These are phyloP conservation scores for Theileria orientalis DNA, from an alignment of 169 alveolate species.

Conservation along the genomic window DNA sequence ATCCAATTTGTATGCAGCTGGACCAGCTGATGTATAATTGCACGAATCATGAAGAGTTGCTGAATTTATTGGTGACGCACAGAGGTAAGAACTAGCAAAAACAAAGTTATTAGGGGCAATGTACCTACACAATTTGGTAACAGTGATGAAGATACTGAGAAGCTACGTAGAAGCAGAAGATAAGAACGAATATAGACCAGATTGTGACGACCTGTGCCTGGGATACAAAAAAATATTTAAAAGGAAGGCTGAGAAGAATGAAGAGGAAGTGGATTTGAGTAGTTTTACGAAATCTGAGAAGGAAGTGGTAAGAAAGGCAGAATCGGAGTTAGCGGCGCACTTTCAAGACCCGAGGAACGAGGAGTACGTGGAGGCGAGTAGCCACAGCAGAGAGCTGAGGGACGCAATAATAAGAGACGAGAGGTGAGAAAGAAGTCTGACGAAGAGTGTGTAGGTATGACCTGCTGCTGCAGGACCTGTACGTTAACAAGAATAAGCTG, in stretches of 20 bases:
- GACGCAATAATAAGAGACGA: slow-evolving; percentile 65
- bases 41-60: slow-evolving; percentile 69
- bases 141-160: slow-evolving; percentile 69
- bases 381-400: slow-evolving; percentile 44
- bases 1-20: slow-evolving; percentile 73
- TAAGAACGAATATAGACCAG: slow-evolving; percentile 30
- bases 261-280: not conserved
- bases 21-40: slow-evolving; percentile 66
- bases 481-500: slow-evolving; percentile 67
- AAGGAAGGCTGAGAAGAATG: not conserved
- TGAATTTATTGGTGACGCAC: slow-evolving; percentile 71
- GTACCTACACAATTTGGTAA: slow-evolving; percentile 74
- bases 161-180: slow-evolving; percentile 63
- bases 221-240: slow-evolving; percentile 38
- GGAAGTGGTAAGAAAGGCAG: slow-evolving; percentile 29
- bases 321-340: slow-evolving; percentile 38
- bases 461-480: slow-evolving; percentile 70
- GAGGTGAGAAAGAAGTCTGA: slow-evolving; percentile 33
- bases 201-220: slow-evolving; percentile 45
- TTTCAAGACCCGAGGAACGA: slow-evolving; percentile 50
- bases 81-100: slow-evolving; percentile 35
- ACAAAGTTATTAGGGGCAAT: slow-evolving; percentile 56
- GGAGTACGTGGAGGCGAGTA: slow-evolving; percentile 27
- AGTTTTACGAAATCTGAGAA: slow-evolving; percentile 19
- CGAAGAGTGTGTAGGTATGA: slow-evolving; percentile 30